Evolutionary conservation across 2,329 filamentous ascomycete species (phyloP).

Genomic region (Neobulgaria alba): DNA sequence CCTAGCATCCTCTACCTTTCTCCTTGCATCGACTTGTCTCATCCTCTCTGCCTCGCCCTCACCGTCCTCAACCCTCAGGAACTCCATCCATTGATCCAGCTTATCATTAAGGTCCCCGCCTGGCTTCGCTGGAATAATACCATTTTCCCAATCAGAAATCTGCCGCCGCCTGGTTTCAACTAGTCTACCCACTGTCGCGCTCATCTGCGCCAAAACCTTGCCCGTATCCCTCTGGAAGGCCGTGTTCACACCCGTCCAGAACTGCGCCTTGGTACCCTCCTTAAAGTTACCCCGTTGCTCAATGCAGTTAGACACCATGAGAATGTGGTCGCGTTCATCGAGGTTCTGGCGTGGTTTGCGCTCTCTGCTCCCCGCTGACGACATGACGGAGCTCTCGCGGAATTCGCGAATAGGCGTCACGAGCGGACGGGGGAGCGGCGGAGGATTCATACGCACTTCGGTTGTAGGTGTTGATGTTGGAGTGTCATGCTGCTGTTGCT

Average conservation of each 20-base stretch:
- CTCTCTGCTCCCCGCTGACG: constrained; percentile 21
- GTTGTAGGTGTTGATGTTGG: constrained; percentile 20
- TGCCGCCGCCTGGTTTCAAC: constrained; percentile 26
- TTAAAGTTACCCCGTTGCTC: constrained; percentile 26
- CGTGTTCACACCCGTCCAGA: constrained; percentile 26
- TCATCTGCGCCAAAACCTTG: constrained; percentile 28
- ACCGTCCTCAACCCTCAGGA: constrained; percentile 26
- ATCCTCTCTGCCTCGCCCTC: constrained; percentile 28
- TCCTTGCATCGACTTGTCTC: constrained; percentile 27
- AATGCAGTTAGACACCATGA: constrained; percentile 26
- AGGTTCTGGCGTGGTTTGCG: constrained; percentile 29
- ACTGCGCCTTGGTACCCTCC: constrained; percentile 28
- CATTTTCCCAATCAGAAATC: constrained; percentile 27
- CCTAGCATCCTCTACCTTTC: constrained; percentile 25
- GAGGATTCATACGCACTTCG: constrained; percentile 26
- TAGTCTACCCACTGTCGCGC: constrained; percentile 27
- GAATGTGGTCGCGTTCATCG: constrained; percentile 27
- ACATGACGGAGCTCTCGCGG: constrained; percentile 25
- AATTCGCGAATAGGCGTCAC: constrained; percentile 26
- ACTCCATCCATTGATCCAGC: constrained; percentile 28
- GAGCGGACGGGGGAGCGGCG: constrained; percentile 22
- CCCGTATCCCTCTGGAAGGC: constrained; percentile 26
- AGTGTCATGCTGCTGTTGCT: constrained; percentile 13
- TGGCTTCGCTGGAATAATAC: constrained; percentile 25
- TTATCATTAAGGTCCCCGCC: constrained; percentile 26